Evolutionary conservation across 495 filamentous ascomycete species (phyloP).

Genomic region (Beverwykella pulmonaria): DNA sequence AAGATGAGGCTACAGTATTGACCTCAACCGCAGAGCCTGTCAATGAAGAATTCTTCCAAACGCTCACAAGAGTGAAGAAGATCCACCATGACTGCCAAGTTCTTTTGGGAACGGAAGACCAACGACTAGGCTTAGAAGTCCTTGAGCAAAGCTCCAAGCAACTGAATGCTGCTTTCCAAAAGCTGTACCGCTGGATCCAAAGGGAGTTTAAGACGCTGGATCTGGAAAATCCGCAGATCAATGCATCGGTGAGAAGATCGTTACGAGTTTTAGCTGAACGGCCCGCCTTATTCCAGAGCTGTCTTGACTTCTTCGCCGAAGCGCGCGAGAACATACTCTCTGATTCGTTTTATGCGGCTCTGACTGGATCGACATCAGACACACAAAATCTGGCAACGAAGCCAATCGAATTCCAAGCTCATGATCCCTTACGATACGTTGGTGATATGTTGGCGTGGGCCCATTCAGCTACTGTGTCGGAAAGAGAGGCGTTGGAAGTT

Average conservation of each 20-base stretch:
- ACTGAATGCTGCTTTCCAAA: conserved; percentile 91
- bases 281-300: conserved; percentile 88
- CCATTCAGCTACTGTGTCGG: conserved; percentile 90
- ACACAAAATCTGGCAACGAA: conserved; percentile 59
- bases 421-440: conserved; percentile 89
- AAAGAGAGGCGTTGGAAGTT: conserved; percentile 87
- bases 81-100: conserved; percentile 87
- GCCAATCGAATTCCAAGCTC: conserved; percentile 90
- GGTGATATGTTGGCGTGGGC: conserved; percentile 98
- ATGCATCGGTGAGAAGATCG: conserved; percentile 78
- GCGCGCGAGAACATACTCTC: conserved; percentile 84
- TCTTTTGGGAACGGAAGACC: conserved; percentile 85
- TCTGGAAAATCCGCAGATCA: conserved; percentile 92
- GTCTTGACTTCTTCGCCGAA: conserved; percentile 91
- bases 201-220: conserved; percentile 90
- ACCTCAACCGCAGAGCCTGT: conserved; percentile 79
- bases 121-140: conserved; percentile 80
- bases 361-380: conserved; percentile 68
- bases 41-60: conserved; percentile 80
- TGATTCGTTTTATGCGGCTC: conserved; percentile 85
- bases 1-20: conserved; percentile 71
- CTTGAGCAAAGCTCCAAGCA: conserved; percentile 86
- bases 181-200: conserved; percentile 92
- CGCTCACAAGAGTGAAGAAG: conserved; percentile 79
- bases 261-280: conserved; percentile 87